Evolutionary conservation across 179 eudicot genomes (phyloP).

Genomic region (Patellifolia procumbens): DNA sequence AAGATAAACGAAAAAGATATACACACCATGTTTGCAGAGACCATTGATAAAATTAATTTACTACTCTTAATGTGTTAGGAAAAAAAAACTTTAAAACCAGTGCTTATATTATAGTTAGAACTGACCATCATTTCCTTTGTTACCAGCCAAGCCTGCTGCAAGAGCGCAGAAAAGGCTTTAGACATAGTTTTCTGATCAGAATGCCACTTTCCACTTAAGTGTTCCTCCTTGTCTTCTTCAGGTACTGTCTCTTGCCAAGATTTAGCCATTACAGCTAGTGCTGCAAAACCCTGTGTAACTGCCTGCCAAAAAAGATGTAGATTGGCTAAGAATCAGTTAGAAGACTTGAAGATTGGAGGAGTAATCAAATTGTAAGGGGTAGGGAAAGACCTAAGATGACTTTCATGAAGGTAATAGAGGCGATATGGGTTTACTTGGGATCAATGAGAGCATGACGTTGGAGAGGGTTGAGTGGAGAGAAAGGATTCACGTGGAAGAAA

Average conservation of each 20-base stretch:
- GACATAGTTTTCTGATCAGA: slow-evolving; percentile 51
- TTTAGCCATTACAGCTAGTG: slow-evolving; percentile 68
- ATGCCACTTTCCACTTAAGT: slow-evolving; percentile 37
- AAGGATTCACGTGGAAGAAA: too few species aligned
- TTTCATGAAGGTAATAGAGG: too few species aligned
- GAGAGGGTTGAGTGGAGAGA: too few species aligned
- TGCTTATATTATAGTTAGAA: background rate
- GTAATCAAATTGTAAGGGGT: too few species aligned
- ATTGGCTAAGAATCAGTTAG: too few species aligned
- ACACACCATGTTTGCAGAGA: background rate
- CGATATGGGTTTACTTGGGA: too few species aligned
- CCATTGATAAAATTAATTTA: background rate
- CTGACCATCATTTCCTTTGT: slow-evolving; percentile 52
- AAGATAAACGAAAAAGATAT: slow-evolving; percentile 3
- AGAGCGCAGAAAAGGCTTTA: slow-evolving; percentile 56
- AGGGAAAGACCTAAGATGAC: too few species aligned
- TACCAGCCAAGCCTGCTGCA: slow-evolving; percentile 71
- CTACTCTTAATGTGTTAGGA: slow-evolving; percentile 2
- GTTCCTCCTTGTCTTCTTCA: slow-evolving; percentile 47
- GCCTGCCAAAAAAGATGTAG: slow-evolving; percentile 48
- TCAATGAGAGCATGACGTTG: too few species aligned
- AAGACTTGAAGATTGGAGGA: too few species aligned
- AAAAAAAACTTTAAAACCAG: background rate
- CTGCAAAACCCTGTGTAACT: slow-evolving; percentile 66
- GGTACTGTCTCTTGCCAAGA: slow-evolving; percentile 62